Conservation (phyloP, 2,329 filamentous ascomycete genomes). For the Cytospora mali region DNA sequence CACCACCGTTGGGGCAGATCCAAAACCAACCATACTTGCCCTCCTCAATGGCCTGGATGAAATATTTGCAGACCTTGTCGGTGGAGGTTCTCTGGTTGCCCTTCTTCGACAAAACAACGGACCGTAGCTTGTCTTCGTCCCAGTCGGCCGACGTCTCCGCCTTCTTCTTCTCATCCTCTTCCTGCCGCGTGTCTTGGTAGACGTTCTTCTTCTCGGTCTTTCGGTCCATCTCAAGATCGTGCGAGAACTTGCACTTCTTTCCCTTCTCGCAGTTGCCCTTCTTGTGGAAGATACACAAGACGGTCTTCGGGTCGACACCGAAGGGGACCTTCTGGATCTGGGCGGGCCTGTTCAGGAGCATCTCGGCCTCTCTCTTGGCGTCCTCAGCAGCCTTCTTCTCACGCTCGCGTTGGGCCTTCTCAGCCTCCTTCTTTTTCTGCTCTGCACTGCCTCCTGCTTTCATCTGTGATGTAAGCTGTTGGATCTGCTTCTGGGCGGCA, state of each 20-base stretch:
- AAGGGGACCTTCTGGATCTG: slow-evolving; percentile 98
- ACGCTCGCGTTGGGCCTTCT: slow-evolving; percentile 69
- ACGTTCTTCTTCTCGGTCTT: slow-evolving; percentile 91
- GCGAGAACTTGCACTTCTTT: slow-evolving; percentile 96
- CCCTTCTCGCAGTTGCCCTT: slow-evolving; percentile 98
- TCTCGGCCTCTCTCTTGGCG: slow-evolving; percentile 77
- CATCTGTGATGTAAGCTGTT: slow-evolving; percentile 75
- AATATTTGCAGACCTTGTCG: slow-evolving; percentile 99
- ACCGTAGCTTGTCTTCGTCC: slow-evolving; percentile 94
- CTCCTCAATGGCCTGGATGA: slow-evolving; percentile 96
- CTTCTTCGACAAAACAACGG: slow-evolving; percentile 93
- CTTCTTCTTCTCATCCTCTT: slow-evolving; percentile 78
- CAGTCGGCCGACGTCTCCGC: slow-evolving; percentile 92
- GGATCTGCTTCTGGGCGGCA: slow-evolving; percentile 86
- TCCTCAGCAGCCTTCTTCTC: slow-evolving; percentile 91
- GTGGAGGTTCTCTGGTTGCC: slow-evolving; percentile 94
- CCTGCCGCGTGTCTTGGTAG: slow-evolving; percentile 80
- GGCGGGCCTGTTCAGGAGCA: slow-evolving; percentile 86
- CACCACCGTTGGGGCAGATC: slow-evolving; percentile 92
- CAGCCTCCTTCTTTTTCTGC: slow-evolving; percentile 76
- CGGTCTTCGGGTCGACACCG: slow-evolving; percentile 96
- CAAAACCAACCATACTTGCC: slow-evolving; percentile 99
- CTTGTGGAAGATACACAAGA: slow-evolving; percentile 95
- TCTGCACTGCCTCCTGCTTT: slow-evolving; percentile 79
- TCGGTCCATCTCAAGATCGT: slow-evolving; percentile 85